Percentiles rank a stretch among this genome's conserved stretches.
These are phyloP conservation scores for Sarcomyxa edulis DNA, from an alignment of 768 basidiomycete species.

Conservation along the genomic window DNA sequence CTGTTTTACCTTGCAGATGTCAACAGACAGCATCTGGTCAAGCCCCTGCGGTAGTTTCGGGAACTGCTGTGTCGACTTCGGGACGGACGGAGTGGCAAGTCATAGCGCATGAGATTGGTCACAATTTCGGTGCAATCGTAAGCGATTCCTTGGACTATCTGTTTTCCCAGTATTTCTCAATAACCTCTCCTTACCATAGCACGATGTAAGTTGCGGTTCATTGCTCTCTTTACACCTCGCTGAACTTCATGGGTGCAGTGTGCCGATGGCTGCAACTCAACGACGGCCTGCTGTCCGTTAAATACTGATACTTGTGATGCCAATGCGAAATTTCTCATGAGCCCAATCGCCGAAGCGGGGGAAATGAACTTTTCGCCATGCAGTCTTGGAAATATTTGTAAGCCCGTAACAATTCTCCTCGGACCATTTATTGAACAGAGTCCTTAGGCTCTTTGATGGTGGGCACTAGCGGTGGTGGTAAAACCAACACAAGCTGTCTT, in stretches of 20 bases:
- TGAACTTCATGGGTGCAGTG: slow-evolving; percentile 38
- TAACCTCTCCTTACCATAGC: slow-evolving; percentile 33
- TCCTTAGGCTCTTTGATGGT: slow-evolving; percentile 57
- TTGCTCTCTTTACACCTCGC: not conserved
- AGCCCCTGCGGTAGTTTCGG: slow-evolving; percentile 54
- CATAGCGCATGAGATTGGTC: slow-evolving; percentile 77
- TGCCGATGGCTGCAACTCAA: slow-evolving; percentile 53
- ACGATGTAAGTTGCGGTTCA: slow-evolving; percentile 39
- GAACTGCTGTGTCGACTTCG: slow-evolving; percentile 77
- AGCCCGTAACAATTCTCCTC: slow-evolving; percentile 12
- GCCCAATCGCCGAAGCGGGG: slow-evolving; percentile 57
- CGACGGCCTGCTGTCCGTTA: slow-evolving; percentile 65
- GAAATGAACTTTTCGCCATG: slow-evolving; percentile 76
- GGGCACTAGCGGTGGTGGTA: slow-evolving; percentile 31
- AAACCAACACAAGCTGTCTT: slow-evolving; percentile 64
- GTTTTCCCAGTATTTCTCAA: slow-evolving; percentile 8
- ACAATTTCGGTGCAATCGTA: slow-evolving; percentile 88
- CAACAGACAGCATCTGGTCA: slow-evolving; percentile 45
- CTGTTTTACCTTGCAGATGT: slow-evolving; percentile 32
- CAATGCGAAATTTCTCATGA: slow-evolving; percentile 75
- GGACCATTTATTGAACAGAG: not conserved
- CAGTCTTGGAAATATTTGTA: slow-evolving; percentile 82
- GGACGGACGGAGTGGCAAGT: slow-evolving; percentile 81
- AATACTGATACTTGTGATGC: slow-evolving; percentile 57
- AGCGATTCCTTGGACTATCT: slow-evolving; percentile 28